A percentile compares a stretch with the other conserved stretches of the same genome.
These are phyloP conservation scores for Grigorovia transvaalensis DNA, from an alignment of 805 yeast genomes.

Conservation along the genomic window DNA sequence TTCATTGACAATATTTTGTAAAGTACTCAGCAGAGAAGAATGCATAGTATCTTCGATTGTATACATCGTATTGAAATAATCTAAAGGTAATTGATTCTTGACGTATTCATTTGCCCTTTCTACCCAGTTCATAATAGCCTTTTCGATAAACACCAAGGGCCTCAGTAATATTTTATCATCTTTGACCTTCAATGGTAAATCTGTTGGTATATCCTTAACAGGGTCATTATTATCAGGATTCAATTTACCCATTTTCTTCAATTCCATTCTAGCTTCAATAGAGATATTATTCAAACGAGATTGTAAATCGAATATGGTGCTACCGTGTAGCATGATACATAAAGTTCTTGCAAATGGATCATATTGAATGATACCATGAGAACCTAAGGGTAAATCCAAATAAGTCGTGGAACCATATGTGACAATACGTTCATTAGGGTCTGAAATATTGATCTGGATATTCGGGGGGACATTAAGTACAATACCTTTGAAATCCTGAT, in stretches of 20 bases:
- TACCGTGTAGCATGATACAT: constrained; percentile 12
- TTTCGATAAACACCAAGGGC: constrained; percentile 11
- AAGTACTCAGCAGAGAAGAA: constrained; percentile 3
- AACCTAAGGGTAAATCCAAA: constrained; percentile 11
- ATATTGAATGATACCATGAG: constrained; percentile 9
- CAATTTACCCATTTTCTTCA: neutral
- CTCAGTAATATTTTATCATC: constrained; percentile 1
- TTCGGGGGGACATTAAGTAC: neutral
- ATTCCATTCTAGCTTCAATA: neutral
- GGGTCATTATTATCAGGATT: neutral
- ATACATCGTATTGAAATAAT: constrained; percentile 9
- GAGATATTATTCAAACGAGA: constrained; percentile 5
- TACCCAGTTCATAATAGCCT: constrained; percentile 12
- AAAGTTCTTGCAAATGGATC: constrained; percentile 11
- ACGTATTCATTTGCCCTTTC: constrained; percentile 4
- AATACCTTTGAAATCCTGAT: neutral
- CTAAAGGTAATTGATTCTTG: constrained; percentile 8
- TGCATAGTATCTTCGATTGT: constrained; percentile 10
- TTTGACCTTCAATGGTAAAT: neutral
- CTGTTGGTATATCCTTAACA: neutral
- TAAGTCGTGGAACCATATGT: constrained; percentile 10
- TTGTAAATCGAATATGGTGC: constrained; percentile 9
- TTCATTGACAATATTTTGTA: constrained; percentile 8
- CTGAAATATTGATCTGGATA: constrained; percentile 9
- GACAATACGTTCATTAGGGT: constrained; percentile 11